Evolutionary conservation across 2,329 filamentous ascomycete species (phyloP).

Genomic region (Cercospora canescens): DNA sequence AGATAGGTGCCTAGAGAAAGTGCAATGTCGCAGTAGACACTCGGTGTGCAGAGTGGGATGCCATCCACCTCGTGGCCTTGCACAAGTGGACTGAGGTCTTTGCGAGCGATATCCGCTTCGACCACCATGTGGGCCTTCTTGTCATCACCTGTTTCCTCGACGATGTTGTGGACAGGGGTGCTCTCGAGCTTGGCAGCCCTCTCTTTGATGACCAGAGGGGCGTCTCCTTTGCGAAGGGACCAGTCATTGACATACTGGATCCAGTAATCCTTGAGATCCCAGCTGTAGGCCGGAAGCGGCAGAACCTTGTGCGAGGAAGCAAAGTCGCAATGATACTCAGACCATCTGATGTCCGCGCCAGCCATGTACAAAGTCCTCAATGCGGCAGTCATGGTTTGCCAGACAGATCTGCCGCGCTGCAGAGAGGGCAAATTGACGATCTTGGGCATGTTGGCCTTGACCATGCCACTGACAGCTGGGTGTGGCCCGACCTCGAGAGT

Average conservation of each 20-base stretch:
- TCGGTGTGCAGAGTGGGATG: constrained; percentile 43
- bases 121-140: constrained; percentile 30
- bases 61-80: constrained; percentile 48
- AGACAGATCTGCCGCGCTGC: constrained; percentile 62
- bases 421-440: constrained; percentile 60
- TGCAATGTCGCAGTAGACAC: constrained; percentile 38
- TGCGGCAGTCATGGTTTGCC: constrained; percentile 62
- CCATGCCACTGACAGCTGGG: constrained; percentile 67
- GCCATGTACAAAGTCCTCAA: constrained; percentile 64
- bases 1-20: constrained; percentile 34
- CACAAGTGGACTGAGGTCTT: constrained; percentile 40
- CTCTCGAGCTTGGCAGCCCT: neutral
- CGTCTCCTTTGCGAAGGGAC: constrained; percentile 68
- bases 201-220: constrained; percentile 35
- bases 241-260: constrained; percentile 71
- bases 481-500: constrained; percentile 77
- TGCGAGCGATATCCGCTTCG: constrained; percentile 43
- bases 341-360: constrained; percentile 67
- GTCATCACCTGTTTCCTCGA: constrained; percentile 4
- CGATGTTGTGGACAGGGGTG: constrained; percentile 20
- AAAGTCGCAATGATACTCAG: constrained; percentile 67
- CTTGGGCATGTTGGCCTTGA: constrained; percentile 66
- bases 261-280: constrained; percentile 73
- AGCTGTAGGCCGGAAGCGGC: constrained; percentile 67
- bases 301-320: constrained; percentile 59